Evolutionary conservation across 2,329 filamentous ascomycete species (phyloP).

Genomic region (Cladophialophora yegresii): DNA sequence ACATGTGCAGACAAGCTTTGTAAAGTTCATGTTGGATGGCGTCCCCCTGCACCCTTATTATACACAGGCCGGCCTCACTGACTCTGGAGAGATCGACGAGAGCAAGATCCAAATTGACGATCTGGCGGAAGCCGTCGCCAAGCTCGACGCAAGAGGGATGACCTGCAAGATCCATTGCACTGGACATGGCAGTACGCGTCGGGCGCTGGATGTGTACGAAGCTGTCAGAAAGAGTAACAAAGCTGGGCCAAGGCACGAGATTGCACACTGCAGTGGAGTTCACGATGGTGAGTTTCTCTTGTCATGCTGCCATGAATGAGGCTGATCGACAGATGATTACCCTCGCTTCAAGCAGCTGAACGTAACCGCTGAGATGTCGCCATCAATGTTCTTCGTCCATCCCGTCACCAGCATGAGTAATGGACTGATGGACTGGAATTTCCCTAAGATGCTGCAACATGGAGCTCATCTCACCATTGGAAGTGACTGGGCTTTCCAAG

Average conservation of each 20-base stretch:
- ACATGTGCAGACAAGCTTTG: conserved; percentile 41
- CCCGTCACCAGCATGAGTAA: conserved; percentile 19
- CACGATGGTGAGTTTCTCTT: conserved; percentile 34
- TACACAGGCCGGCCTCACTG: conserved; percentile 35
- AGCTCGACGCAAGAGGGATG: conserved; percentile 19
- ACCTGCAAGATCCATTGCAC: conserved; percentile 24
- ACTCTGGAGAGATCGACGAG: conserved; percentile 14
- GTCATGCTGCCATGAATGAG: not conserved
- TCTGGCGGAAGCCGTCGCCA: conserved; percentile 17
- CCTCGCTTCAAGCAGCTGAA: conserved; percentile 38
- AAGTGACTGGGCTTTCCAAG: conserved; percentile 32
- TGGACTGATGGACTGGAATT: conserved; percentile 39
- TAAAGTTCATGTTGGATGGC: conserved; percentile 44
- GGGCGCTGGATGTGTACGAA: conserved; percentile 19
- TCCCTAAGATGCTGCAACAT: conserved; percentile 37
- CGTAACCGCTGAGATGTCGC: conserved; percentile 43
- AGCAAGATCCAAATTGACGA: conserved; percentile 21
- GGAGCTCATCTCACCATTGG: conserved; percentile 41
- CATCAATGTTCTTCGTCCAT: conserved; percentile 38
- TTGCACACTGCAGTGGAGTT: conserved; percentile 39
- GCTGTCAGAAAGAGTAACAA: conserved; percentile 14
- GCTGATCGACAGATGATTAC: conserved; percentile 36
- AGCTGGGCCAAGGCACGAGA: conserved; percentile 21
- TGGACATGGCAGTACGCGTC: conserved; percentile 17
- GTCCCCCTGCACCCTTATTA: conserved; percentile 40